A percentile compares a stretch with the other conserved stretches of the same genome.
phyloP scores from a whole-genome alignment of 306 rosid genomes.

The Cicer chorassanicum region DNA sequence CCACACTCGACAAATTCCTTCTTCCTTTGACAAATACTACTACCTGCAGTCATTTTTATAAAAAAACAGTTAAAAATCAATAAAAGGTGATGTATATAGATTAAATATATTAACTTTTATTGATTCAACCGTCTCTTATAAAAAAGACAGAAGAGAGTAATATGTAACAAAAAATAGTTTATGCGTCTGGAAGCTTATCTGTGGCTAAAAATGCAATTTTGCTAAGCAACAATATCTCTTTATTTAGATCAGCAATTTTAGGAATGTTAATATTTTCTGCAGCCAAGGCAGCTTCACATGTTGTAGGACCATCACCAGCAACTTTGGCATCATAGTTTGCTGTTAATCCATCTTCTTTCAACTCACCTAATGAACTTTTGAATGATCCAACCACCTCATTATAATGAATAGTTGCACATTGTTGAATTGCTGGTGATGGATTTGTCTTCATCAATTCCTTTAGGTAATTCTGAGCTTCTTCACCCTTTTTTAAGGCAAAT shows the following conservation, averaged over 20 bases:
- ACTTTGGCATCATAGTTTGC: slow-evolving; percentile 48
- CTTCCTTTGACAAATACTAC: no score
- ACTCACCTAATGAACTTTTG: slow-evolving; percentile 42
- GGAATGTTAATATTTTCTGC: slow-evolving; percentile 28
- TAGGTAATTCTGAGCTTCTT: slow-evolving; percentile 5
- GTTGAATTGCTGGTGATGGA: slow-evolving; percentile 1
- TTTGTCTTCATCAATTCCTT: background rate
- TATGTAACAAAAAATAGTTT: background rate
- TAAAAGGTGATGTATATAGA: no score
- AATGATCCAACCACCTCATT: slow-evolving; percentile 42
- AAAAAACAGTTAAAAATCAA: no score
- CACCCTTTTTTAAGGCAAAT: background rate
- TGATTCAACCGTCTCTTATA: no score
- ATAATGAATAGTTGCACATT: slow-evolving; percentile 38
- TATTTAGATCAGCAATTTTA: background rate
- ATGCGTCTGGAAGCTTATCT: background rate
- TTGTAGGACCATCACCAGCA: slow-evolving; percentile 45
- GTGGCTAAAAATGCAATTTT: slow-evolving; percentile 36
- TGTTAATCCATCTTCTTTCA: background rate
- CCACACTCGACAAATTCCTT: no score
- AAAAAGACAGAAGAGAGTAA: no score
- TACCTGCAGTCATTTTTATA: no score
- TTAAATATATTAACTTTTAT: no score
- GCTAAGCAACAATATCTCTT: slow-evolving; percentile 30
- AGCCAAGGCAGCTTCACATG: slow-evolving; percentile 28